Percentiles rank a stretch among this genome's conserved stretches.
phyloP scores from a whole-genome alignment of 2,329 filamentous ascomycete genomes.

The Epichloe amarillans region DNA sequence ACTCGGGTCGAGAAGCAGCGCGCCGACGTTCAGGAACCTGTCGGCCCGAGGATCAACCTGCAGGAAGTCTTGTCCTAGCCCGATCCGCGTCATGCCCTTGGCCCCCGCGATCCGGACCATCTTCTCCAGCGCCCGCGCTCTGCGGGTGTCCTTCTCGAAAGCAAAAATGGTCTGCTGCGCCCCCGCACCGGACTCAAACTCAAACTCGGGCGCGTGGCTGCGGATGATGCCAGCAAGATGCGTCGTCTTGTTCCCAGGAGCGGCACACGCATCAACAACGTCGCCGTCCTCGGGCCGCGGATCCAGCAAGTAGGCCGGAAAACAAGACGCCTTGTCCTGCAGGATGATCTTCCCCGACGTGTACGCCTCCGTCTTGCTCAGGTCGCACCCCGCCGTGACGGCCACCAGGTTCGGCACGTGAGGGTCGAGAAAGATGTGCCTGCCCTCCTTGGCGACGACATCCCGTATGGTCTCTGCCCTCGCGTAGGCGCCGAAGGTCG shows the following conservation, averaged over 20 bases:
- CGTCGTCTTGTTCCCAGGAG: constrained; percentile 95
- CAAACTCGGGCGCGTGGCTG: constrained; percentile 25
- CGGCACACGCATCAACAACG: constrained; percentile 84
- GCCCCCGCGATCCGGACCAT: constrained; percentile 76
- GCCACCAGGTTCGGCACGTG: constrained; percentile 78
- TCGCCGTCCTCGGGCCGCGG: constrained; percentile 54
- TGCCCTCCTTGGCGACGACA: constrained; percentile 33
- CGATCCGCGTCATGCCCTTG: constrained; percentile 50
- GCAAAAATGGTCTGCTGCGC: constrained; percentile 46
- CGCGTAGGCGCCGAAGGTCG: constrained; percentile 55
- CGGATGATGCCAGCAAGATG: constrained; percentile 69
- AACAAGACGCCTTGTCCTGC: constrained; percentile 95
- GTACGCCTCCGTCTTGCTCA: constrained; percentile 64
- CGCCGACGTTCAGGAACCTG: constrained; percentile 57
- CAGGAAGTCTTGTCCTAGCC: constrained; percentile 69
- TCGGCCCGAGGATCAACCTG: constrained; percentile 52
- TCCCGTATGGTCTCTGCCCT: constrained; percentile 42
- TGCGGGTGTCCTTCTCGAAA: constrained; percentile 60
- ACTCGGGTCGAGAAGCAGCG: constrained; percentile 79
- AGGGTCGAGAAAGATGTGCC: constrained; percentile 56
- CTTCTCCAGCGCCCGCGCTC: constrained; percentile 64
- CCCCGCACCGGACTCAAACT: constrained; percentile 14
- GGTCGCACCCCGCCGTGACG: constrained; percentile 55
- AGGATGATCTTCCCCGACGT: constrained; percentile 66
- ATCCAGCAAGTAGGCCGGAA: constrained; percentile 79